Conservation (phyloP, 2,329 filamentous ascomycete species). For the Bipolaris sorokiniana region DNA sequence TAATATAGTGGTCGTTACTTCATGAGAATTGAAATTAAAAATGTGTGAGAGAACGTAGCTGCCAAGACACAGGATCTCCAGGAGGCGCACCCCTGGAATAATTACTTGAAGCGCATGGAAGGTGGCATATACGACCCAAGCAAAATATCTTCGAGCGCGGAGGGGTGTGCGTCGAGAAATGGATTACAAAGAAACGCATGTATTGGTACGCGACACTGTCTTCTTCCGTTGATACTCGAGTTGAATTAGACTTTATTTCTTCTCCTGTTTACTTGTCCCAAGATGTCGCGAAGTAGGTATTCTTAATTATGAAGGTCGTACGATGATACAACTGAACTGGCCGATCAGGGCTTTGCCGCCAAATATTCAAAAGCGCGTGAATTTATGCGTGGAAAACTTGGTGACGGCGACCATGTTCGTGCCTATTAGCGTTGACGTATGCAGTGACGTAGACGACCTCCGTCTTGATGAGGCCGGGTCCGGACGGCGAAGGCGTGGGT, state of each 20-base stretch:
- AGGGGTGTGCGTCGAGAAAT: slow-evolving; percentile 35
- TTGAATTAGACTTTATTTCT: slow-evolving; percentile 31
- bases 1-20: slow-evolving; percentile 46
- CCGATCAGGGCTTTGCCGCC: not conserved
- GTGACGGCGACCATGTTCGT: slow-evolving; percentile 39
- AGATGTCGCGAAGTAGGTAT: slow-evolving; percentile 41
- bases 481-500: not conserved
- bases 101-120: slow-evolving; percentile 15
- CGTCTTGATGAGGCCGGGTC: slow-evolving; percentile 25
- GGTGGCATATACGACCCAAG: slow-evolving; percentile 14
- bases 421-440: slow-evolving; percentile 44
- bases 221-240: slow-evolving; percentile 46
- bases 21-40: slow-evolving; percentile 31
- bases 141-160: slow-evolving; percentile 29
- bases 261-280: slow-evolving; percentile 28
- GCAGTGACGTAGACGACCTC: slow-evolving; percentile 44
- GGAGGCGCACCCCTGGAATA: not conserved
- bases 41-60: slow-evolving; percentile 11
- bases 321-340: slow-evolving; percentile 18
- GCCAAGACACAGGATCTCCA: slow-evolving; percentile 3
- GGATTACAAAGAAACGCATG: slow-evolving; percentile 43
- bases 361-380: not conserved
- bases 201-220: slow-evolving; percentile 47
- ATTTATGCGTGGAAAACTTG: slow-evolving; percentile 44
- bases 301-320: slow-evolving; percentile 30